Evolutionary conservation across 169 alveolate species (phyloP), one percentile per base, ranked within the genome.

Genomic region (Plasmodium gaboni): DNA sequence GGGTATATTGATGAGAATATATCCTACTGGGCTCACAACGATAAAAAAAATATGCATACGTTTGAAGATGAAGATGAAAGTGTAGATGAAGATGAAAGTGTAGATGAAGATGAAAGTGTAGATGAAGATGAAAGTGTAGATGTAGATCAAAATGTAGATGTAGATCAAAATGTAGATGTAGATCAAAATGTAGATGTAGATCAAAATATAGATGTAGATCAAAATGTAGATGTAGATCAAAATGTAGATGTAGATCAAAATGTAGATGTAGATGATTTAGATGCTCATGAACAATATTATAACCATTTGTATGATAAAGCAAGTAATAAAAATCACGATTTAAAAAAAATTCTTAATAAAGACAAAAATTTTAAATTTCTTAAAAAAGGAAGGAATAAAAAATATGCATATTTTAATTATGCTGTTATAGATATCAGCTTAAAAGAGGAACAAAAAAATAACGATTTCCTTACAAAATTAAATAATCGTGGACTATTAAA

Each of bases 1-100:
- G 90, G 90, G 0, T 80, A 80, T 61, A 53, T 80, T 32, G 90
- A 80, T 28, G 90, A 80, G 46, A 80, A 80, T 61, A 80, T 80
- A 44, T 68, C 60, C 48, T 80, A 80, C 38, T 80, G 90, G 90
- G 69, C 69, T 13, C 83, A 80, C 26, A 80, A 60, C 12, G 83
- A 80, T 53, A 80, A 46, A 48, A 60, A 50, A 53, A 10, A 32
- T n/a, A 67, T 80, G 32, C 46, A 80, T 60, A 19, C 28, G 17
- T 32, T 46, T 51, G 73, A 55, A 3, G 70, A 80, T 15, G 50
- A 65, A n/a, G 80, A 68, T 22, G 74, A 69, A 2, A 73, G 53
- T 15, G 71, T 26, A 15, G 73, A 46, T 17, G 78, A 64, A 17
- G n/a, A 44, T 26, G 53, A 69, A 17, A 15, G 44, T 4, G 71